phyloP scores from a whole-genome alignment of 352 stramenopile genomes.

The Aphanomyces stellatus region DNA sequence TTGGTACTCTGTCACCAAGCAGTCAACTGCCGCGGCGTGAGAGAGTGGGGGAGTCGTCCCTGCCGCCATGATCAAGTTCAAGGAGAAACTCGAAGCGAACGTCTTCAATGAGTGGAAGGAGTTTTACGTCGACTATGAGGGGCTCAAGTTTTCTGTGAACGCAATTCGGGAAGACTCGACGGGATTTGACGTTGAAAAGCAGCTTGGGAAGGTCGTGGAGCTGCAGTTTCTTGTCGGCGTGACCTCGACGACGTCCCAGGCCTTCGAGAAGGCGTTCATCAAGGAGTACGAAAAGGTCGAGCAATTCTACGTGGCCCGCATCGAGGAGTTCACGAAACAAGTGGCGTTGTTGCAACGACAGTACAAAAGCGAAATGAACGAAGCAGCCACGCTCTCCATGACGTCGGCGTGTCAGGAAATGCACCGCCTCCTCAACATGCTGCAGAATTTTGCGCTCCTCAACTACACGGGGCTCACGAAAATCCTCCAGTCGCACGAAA shows the following conservation, averaged over 20 bases:
- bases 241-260: constrained; percentile 20
- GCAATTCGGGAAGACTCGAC: constrained; percentile 21
- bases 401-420: constrained; percentile 91
- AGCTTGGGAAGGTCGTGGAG: constrained; percentile 22
- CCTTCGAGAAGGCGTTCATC: constrained; percentile 80
- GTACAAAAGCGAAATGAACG: constrained; percentile 44
- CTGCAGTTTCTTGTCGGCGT: constrained; percentile 24
- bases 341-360: constrained; percentile 75
- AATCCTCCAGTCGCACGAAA: constrained; percentile 97
- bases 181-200: constrained; percentile 26
- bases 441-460: constrained; percentile 96
- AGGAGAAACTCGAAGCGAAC: constrained; percentile 50
- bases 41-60: background rate
- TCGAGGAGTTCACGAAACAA: constrained; percentile 70
- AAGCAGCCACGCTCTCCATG: constrained; percentile 80
- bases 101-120: constrained; percentile 77
- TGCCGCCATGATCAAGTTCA: constrained; percentile 33
- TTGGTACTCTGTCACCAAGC: no score
- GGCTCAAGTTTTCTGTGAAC: constrained; percentile 78
- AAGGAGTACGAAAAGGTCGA: constrained; percentile 88
- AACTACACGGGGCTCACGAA: constrained; percentile 99
- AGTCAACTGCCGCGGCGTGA: background rate
- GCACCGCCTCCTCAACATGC: constrained; percentile 88
- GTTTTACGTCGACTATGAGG: constrained; percentile 87
- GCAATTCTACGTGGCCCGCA: constrained; percentile 80